Percentiles rank a stretch among this genome's conserved stretches.
Conservation (phyloP, 2,329 filamentous ascomycete genomes). For the Ascochyta koolunga region DNA sequence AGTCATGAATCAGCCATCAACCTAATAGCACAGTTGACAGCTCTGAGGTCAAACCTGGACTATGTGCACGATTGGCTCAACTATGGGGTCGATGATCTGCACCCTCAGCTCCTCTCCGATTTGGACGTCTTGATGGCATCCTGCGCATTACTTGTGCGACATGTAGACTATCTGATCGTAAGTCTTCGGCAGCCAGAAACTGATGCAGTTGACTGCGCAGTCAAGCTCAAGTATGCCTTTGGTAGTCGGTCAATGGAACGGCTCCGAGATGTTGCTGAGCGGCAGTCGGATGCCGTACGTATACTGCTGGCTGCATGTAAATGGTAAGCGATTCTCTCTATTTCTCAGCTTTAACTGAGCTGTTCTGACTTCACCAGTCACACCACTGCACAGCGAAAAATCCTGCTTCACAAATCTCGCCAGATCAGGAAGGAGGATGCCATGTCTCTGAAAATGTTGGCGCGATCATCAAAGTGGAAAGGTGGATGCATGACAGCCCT, state of each 20-base stretch:
- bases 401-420: conserved; percentile 44
- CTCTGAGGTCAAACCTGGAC: conserved; percentile 41
- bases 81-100: conserved; percentile 41
- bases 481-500: conserved; percentile 36
- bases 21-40: conserved; percentile 44
- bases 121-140: conserved; percentile 42
- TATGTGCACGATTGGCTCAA: conserved; percentile 46
- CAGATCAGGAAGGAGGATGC: conserved; percentile 44
- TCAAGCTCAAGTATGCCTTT: conserved; percentile 40
- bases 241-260: conserved; percentile 41
- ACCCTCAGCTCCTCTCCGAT: conserved; percentile 44
- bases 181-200: conserved; percentile 40
- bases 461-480: conserved; percentile 38
- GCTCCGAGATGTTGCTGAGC: conserved; percentile 38
- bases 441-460: conserved; percentile 35
- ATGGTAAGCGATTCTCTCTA: conserved; percentile 26
- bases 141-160: conserved; percentile 37
- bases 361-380: conserved; percentile 37
- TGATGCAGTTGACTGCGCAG: conserved; percentile 40
- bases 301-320: conserved; percentile 40
- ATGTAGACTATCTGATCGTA: conserved; percentile 34
- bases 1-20: conserved; percentile 41
- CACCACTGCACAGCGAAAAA: conserved; percentile 45
- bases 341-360: background rate
- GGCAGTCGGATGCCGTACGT: conserved; percentile 43